Base-by-base conservation (phyloP, 2,329 filamentous ascomycete genomes). In the Epichloe elymi region DNA sequence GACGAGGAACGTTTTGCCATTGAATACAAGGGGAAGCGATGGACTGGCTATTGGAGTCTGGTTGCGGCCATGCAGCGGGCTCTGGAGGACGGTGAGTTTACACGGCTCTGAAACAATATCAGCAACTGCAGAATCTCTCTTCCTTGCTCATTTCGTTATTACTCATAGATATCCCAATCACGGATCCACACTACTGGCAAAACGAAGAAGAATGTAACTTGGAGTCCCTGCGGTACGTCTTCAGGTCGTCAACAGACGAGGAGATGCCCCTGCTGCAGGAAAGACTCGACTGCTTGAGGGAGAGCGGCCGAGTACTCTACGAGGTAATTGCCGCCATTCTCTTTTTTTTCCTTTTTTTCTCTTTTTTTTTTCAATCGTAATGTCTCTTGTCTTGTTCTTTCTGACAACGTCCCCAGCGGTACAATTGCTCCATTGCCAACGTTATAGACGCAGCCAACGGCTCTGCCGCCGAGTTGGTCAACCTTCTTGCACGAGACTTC, bases 1-100 rank as follows among this genome's bases (percentile, higher is more conserved):
- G 82, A 86, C 11, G 75, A 81, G 5, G 82, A 91, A 59, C 76
- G 88, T 11, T 98, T 91, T 65, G 78, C 85, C 10, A 78, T 98
- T 41, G 83, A 87, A 52, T 97, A 96, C 67, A 78, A 77, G 44
- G 89, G 81, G 30, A 83, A 80, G 66, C 80, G 69, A 52, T 97
- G 89, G 88, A 96, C 89, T 0, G 93, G 93, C 3, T 98, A 98
- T 67, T 95, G 87, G 83, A 95, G 89, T 65, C 70, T 98, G 51
- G 88, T 97, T 19, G 93, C 93, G 23, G 80, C 86, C 20, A 67
- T 98, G 60, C 87, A 90, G 66, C 76, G 93, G 60, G 94, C 89
- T 2, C 70, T 97, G 41, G 89, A 97, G 48, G 90, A 96, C 74
- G 85, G 86, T 69, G 44, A 53, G 64, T 63, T 36, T 30, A 38